Base-by-base conservation (phyloP, 352 stramenopile genomes). In the Globisporangium radiosum region DNA sequence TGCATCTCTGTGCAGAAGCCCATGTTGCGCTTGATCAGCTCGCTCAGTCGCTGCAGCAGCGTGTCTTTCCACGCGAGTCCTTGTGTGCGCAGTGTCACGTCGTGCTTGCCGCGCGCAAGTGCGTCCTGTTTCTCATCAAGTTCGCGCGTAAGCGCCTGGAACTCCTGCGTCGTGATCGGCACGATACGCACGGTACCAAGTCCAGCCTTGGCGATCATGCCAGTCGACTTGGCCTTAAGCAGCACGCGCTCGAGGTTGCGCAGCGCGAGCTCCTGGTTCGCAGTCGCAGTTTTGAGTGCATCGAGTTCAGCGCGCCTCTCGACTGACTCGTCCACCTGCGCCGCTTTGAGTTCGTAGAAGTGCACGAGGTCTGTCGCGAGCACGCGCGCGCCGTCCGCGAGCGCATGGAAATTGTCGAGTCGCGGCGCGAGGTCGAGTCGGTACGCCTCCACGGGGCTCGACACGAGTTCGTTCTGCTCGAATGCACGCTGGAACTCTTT, bases 1-100 rank as follows among this genome's bases (percentile, higher is more conserved):
- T 85, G 52, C 50, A 77, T 63, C 54, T 88, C 78, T 1, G 54
- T 43, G 1, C 75, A 71, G 57, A 90, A 88, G 1, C 64, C 70
- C 59, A 85, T 78, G 42, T 90, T 90, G 14, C 81, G 74, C 63
- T 90, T 83, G 62, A 88, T 82, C 6, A 87, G 58, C 15, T 87
- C 72, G 42, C 76, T 85, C 17, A 90, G 38, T 8, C 75, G 81
- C 56, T 90, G 81, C 11, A 90, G 63, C 38, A 88, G 57, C 45
- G 79, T 73, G 52, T 90, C 81, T 44, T 82, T 87, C 78, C 78
- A 88, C 0, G 57, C 59, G 17, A 90, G 59, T 45, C 84, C 68
- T 17, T 86, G 70, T 0, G 59, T 60, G 7, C 59, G 47, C n/a
- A 84, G 54, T 1, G 56, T 52, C n/a, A 75, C 57, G 17, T 85